Base-by-base conservation (phyloP, 495 filamentous ascomycete species). In the Rusavskia elegans region DNA sequence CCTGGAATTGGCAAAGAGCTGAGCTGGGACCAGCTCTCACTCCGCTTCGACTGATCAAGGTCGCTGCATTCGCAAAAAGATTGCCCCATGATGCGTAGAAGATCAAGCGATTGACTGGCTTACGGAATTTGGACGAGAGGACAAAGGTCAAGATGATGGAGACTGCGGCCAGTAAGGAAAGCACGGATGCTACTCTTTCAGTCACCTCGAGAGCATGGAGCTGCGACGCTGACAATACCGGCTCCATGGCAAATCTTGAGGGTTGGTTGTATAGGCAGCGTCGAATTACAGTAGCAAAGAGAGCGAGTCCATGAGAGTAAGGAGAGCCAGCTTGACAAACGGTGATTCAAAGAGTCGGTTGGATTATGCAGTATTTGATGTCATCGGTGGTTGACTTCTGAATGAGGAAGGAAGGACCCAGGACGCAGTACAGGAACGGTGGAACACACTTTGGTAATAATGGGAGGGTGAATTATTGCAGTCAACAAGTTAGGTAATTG, bases 11-110 rank as follows among this genome's bases (percentile, higher is more conserved):
- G 61, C 88, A 93, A 8, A 85, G 69, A 19, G 68, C 62, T 6
- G 74, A 76, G 23, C 70, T 58, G 5, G 58, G 48, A 0, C 76
- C 68, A 8, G 56, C 54, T 30, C 60, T 56, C 11, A 78, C 68
- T 17, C 75, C 80, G n/a, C 68, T 71, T 30, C 72, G 72, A 0
- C 81, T 79, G 54, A 90, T 84, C 25, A 92, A 61, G 1, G 87
- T 89, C 2, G 83, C 87, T 6, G 87, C 72, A 64, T 87, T 93
- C 45, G 82, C 79, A 66, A 87, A 69, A 35, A 89, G 70, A 57
- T 92, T 93, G 30, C 85, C 87, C 62, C 87, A 85, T 10, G 81
- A 83, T 3, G 87, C 87, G 60, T 82, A 92, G 64, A 93, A 92
- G 8, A 89, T 79, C 5, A 93, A 69, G 8, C 87, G 77, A 59